Conservation (phyloP, 345 rosid genomes). For the Geranium rotundifolium region DNA sequence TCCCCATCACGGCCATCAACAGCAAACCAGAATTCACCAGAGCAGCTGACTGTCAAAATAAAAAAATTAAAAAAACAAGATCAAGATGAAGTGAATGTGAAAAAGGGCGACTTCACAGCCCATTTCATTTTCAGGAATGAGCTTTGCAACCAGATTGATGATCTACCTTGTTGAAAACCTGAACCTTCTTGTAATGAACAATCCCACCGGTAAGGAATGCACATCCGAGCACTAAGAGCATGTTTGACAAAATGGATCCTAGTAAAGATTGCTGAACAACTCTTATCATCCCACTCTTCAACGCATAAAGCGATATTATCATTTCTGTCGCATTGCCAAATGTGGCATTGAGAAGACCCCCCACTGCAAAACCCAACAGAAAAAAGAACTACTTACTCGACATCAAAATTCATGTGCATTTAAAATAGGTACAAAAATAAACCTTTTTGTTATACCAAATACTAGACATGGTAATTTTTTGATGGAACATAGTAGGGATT, state of each 20-base stretch:
- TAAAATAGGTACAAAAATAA: not conserved
- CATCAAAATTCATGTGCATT: not conserved
- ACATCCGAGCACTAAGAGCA: constrained; percentile 49
- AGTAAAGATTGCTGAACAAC: constrained; percentile 46
- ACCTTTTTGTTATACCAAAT: not conserved
- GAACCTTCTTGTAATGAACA: constrained; percentile 28
- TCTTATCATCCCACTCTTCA: constrained; percentile 29
- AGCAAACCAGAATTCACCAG: constrained; percentile 31
- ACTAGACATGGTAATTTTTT: not conserved
- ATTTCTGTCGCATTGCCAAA: constrained; percentile 46
- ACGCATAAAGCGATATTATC: constrained; percentile 40
- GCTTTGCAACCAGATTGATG: not conserved
- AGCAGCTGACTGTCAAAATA: constrained; percentile 29
- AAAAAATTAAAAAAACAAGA: constrained; percentile 5
- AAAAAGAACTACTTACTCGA: not conserved
- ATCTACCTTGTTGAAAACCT: constrained; percentile 31
- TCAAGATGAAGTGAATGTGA: not conserved
- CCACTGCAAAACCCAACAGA: constrained; percentile 23
- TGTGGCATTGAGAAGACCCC: constrained; percentile 41
- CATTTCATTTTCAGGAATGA: not conserved
- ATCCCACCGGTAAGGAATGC: constrained; percentile 42
- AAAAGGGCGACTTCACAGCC: not conserved
- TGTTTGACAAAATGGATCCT: constrained; percentile 44
- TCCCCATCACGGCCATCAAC: constrained; percentile 41
- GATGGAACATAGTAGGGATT: not conserved